Evolutionary conservation across 1,284 basidiomycete species (phyloP).

Genomic region (Hymenochaete sp.): DNA sequence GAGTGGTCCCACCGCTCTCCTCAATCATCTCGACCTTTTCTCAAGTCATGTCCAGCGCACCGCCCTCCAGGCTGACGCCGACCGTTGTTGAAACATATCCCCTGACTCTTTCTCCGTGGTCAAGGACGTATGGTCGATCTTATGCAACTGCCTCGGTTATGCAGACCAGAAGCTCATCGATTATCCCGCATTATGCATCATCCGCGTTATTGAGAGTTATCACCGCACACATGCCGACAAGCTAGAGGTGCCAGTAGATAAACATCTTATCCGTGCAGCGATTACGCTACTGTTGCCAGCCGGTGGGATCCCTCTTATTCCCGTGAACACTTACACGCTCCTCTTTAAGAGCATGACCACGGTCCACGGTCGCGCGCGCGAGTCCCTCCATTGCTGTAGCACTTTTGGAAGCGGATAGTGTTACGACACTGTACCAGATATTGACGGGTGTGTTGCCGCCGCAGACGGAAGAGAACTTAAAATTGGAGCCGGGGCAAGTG

Average conservation of each 20-base stretch:
- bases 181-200: conserved; percentile 86
- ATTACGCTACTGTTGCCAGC: conserved; percentile 80
- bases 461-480: conserved; percentile 39
- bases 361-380: conserved; percentile 73
- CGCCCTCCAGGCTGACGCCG: conserved; percentile 90
- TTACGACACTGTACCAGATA: conserved; percentile 86
- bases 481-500: conserved; percentile 58
- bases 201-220: conserved; percentile 87
- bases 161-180: conserved; percentile 92
- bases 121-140: conserved; percentile 82
- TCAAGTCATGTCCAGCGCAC: conserved; percentile 94
- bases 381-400: conserved; percentile 81
- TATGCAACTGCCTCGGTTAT: conserved; percentile 83
- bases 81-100: conserved; percentile 88
- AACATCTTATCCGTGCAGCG: conserved; percentile 76
- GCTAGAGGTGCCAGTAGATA: conserved; percentile 77
- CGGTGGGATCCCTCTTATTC: conserved; percentile 77
- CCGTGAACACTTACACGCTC: conserved; percentile 79
- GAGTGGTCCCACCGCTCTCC: conserved; percentile 81
- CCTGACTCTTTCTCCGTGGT: conserved; percentile 84
- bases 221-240: conserved; percentile 75
- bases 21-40: conserved; percentile 95
- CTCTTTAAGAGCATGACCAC: conserved; percentile 82
- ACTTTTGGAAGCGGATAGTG: conserved; percentile 84
- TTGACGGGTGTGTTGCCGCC: conserved; percentile 83